Conservation (phyloP, 1,284 basidiomycete genomes). For the Termitomyces sp. region DNA sequence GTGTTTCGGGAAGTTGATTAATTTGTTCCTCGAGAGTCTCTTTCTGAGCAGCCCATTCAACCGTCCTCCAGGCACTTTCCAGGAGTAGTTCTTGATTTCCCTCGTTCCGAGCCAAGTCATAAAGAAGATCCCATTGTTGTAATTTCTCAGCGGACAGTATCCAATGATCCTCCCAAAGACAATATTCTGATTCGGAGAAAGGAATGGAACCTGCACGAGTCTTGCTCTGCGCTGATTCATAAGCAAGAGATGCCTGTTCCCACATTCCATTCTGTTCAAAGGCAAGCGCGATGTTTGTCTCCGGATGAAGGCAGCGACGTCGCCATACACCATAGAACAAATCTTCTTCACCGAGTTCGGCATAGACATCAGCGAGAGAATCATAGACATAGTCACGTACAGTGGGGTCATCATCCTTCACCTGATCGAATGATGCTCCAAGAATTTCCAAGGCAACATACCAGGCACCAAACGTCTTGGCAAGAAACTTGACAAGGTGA, state of each 20-base stretch:
- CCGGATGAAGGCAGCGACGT: conserved; percentile 79
- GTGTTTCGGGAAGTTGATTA: conserved; percentile 74
- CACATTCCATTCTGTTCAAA: conserved; percentile 98
- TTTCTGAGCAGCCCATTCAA: conserved; percentile 85
- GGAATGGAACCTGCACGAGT: conserved; percentile 81
- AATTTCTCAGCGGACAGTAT: conserved; percentile 93
- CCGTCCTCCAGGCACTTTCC: conserved; percentile 94
- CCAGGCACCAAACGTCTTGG: conserved; percentile 96
- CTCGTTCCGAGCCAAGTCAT: conserved; percentile 90
- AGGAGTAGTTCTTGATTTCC: conserved; percentile 90
- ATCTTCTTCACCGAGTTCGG: conserved; percentile 95
- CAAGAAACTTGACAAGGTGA: conserved; percentile 93
- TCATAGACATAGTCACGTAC: conserved; percentile 86
- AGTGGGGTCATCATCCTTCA: conserved; percentile 77
- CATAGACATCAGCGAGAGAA: conserved; percentile 92
- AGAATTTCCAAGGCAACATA: conserved; percentile 88
- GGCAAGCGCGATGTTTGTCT: conserved; percentile 90
- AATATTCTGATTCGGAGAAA: conserved; percentile 95
- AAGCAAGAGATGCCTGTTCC: conserved; percentile 87
- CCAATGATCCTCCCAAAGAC: conserved; percentile 99
- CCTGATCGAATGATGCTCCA: conserved; percentile 68
- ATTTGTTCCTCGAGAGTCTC: conserved; percentile 86
- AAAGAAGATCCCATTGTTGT: conserved; percentile 95
- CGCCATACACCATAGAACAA: conserved; percentile 98
- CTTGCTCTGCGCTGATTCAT: conserved; percentile 89